Percentiles rank a stretch among this genome's conserved stretches.
Evolutionary conservation across 305 asterid species (phyloP).

Genomic region (Solanum hybrid): DNA sequence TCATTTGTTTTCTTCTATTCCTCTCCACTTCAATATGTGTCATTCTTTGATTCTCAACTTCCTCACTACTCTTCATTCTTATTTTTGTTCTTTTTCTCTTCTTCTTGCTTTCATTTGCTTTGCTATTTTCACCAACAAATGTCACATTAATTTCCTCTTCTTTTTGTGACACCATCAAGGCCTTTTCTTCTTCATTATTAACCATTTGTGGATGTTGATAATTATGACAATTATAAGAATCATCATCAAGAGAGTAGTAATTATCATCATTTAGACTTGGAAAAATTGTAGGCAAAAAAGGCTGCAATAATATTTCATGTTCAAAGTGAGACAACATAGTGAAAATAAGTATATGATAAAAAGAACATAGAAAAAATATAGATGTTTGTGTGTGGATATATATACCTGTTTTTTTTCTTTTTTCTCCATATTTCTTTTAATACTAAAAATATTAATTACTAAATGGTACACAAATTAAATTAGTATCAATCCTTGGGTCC

Average conservation of each 20-base stretch:
- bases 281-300: neutral
- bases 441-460: neutral
- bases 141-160: neutral
- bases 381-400: neutral
- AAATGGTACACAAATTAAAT: neutral
- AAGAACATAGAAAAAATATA: neutral
- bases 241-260: neutral
- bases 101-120: constrained; percentile 32
- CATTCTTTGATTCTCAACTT: constrained; percentile 96
- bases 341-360: neutral
- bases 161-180: neutral
- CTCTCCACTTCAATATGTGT: constrained; percentile 96
- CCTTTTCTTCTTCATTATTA: neutral
- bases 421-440: constrained; percentile 1
- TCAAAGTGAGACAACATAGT: constrained; percentile 13
- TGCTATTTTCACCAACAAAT: constrained; percentile 28
- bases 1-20: constrained; percentile 95
- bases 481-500: constrained; percentile 8
- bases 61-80: constrained; percentile 63
- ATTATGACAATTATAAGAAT: neutral
- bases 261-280: neutral
- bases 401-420: constrained; percentile 5
- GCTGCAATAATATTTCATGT: constrained; percentile 7
- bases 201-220: neutral
- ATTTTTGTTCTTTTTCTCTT: constrained; percentile 72